Percentiles rank a stretch among this genome's conserved stretches.
Evolutionary conservation across 768 basidiomycete genomes (phyloP).

Genomic region (Lactifluus volemus): DNA sequence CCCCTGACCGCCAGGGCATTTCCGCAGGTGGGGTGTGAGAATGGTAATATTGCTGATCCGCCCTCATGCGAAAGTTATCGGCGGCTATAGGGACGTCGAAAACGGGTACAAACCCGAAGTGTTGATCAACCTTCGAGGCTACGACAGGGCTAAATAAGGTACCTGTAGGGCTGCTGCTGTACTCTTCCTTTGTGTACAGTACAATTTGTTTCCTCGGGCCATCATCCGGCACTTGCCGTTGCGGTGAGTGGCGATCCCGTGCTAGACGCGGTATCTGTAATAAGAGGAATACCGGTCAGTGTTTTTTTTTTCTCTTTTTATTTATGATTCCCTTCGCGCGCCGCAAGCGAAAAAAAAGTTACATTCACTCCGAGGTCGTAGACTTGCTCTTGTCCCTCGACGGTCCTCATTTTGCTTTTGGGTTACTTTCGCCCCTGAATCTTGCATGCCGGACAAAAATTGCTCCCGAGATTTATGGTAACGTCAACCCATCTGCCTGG

Average conservation of each 20-base stretch:
- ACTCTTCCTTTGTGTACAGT: background rate
- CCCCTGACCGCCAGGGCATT: background rate
- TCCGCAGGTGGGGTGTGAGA: constrained; percentile 1
- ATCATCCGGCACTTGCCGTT: background rate
- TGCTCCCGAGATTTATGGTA: background rate
- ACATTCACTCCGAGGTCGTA: background rate
- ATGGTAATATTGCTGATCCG: background rate
- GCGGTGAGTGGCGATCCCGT: background rate
- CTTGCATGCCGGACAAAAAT: background rate
- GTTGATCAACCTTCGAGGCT: background rate
- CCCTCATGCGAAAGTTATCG: background rate
- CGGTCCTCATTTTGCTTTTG: background rate
- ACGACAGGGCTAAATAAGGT: background rate
- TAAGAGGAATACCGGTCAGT: background rate
- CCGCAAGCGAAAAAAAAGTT: background rate
- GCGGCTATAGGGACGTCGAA: background rate
- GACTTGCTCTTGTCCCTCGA: background rate
- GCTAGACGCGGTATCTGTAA: background rate
- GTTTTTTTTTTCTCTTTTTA: background rate
- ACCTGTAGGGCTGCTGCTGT: background rate
- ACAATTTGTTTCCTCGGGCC: background rate
- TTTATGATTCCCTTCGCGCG: background rate
- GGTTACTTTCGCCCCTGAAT: background rate
- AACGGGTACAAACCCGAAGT: background rate
- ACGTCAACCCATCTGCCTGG: background rate